Base-by-base conservation (phyloP, 106 monocot genomes). In the Apostasia shenzhenica region DNA sequence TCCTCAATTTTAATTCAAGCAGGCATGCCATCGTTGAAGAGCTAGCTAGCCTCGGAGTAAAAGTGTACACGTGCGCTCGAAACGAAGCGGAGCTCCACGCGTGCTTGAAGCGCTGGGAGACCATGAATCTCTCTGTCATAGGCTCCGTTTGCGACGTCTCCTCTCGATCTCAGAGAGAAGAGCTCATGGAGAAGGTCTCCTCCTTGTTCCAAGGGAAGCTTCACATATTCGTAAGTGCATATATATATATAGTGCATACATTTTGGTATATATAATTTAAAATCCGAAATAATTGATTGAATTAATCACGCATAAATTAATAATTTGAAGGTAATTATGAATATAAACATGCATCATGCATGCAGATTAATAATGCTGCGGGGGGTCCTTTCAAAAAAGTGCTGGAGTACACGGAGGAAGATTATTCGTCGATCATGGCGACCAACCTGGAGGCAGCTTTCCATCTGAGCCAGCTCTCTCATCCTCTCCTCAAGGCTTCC, bases 131-230 rank as follows among this genome's bases (percentile, higher is more conserved):
- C 41, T 4, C 53, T 1, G 80, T 81, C 39, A 61, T 57, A 0
- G 80, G 75, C 3, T 76, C 80, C 0, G 75, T 76, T 1, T 71
- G 80, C 14, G 80, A 81, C 47, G 59, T 71, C 10, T 70, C 75
- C 5, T 81, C 80, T 43, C 13, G 65, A 11, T 57, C 8, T n/a
- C 58, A 80, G 6, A 45, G 75, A 53, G 59, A 66, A 45, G 66
- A 70, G 14, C 70, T 80, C 0, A 71, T 75, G 40, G 61, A 79
- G 54, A 41, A 13, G 0, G 73, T 79, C 47, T 61, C 55, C 6
- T 68, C 73, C 54, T 4, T 59, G 2, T 79, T 79, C 68, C 11
- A 66, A 0, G 80, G 74, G 48, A 76, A 76, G 54, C 80, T 81
- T 53, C 14, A 61, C 59, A 80, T 80, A 2, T 66, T 80, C 8